Evolutionary conservation across 257 asterid species (phyloP), one percentile per base, ranked within the genome.

Genomic region (Penstemon eatonii): DNA sequence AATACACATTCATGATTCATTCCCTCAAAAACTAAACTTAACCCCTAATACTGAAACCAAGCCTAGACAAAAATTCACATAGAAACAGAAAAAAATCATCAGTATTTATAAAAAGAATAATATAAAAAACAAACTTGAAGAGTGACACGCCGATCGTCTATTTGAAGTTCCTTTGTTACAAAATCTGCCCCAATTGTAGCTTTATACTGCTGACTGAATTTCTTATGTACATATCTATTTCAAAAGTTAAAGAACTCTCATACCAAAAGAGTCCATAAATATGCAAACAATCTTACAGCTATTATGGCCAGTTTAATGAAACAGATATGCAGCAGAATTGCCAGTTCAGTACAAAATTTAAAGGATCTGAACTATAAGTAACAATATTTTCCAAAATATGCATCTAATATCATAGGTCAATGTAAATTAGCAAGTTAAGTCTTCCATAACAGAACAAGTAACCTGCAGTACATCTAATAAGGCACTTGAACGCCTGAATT

Each of bases 121-220:
- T 1, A 25, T 25, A 25, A 25, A 25, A 25, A 25, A 25, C 33
- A 2, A 2, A 93, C 98, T 95, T 93, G 98, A 79, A 93, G 80
- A 58, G 98, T 92, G 72, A 90, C 90, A 46, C 88, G 93, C 67
- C 97, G 81, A 60, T 92, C 98, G 74, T 92, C 98, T 79, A 92
- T 83, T 81, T 92, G 96, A 80, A 92, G 91, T 84, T 92, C 98
- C 87, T 92, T 92, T 6, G 98, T 89, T 82, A 92, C 70, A 81
- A 92, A 92, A 88, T 92, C 98, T 19, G 98, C 98, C 71, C 98
- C 98, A 81, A 92, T 92, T 1, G 98, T 92, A 0, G 98, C 98
- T 83, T 92, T 92, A 84, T 92, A 92, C 74, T 93, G 98, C 76
- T 90, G 90, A 83, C 97, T 93, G 70, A 93, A 93, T 86, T 88